Evolutionary conservation across 352 stramenopile genomes (phyloP), one percentile per base, ranked within the genome.

Genomic region (Phytophthora sp.): DNA sequence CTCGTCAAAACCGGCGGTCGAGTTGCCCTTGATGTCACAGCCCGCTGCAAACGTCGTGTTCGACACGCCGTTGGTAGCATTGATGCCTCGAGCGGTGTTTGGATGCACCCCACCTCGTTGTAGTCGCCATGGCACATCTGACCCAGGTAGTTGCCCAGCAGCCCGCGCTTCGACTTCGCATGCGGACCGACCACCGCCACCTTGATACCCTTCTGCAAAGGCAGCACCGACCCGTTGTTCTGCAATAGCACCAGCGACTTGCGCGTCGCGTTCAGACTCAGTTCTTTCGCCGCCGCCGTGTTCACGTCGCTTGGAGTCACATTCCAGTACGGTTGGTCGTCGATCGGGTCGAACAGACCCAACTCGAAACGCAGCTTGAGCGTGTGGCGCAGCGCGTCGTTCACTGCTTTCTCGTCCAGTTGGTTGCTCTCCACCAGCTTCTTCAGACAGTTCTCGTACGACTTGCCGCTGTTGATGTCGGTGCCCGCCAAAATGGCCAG

Each of bases 181-280:
- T 97, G 88, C 4, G 92, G 93, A 9, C 93, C 93, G 26, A 97
- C 57, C 12, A 98, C 78, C 7, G 82, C 82, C 2, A 91, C 8
- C 24, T 78, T 82, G 9, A 55, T 58, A 21, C 51, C 56, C 37
- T 76, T 78, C 20, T 21, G 24, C 8, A 97, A 54, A 4, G 91
- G 92, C 8, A 97, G 67, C 13, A 76, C 64, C 7, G 68, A 45
- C 5, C 74, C 63, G 6, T 75, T 57, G 74, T 99, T 98, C 72
- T 98, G 94, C 8, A 98, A 71, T n/a, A 99, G 66, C 23, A 98
- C 87, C 20, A 98, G 74, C 42, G 79, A 95, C 66, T 97, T 87
- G 12, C 72, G 63, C 12, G 86, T 83, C 27, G 87, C 70, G 2
- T 91, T 70, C 15, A 91, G 46, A 39, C 85, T 88, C 20, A 96